Evolutionary conservation across 2,329 filamentous ascomycete genomes (phyloP).

Genomic region (Paecilomyces formosus): DNA sequence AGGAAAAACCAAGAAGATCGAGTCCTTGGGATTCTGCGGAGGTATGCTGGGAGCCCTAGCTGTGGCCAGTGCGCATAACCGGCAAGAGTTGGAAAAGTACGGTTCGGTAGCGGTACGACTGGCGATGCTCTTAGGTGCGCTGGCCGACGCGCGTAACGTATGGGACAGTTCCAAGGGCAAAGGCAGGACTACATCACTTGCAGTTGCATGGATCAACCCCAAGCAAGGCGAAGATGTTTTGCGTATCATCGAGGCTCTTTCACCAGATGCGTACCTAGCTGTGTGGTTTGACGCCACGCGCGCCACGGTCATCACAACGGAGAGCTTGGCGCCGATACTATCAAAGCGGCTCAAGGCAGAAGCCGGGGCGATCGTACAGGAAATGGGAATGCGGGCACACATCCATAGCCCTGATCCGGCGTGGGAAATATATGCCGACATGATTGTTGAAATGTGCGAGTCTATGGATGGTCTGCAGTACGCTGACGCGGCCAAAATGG

Average conservation of each 20-base stretch:
- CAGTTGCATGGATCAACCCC: not conserved
- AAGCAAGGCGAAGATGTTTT: not conserved
- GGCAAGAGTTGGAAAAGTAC: not conserved
- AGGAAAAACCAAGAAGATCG: not conserved
- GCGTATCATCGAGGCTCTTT: not conserved
- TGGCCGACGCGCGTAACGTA: not conserved
- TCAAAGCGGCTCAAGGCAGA: not conserved
- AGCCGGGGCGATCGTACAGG: not conserved
- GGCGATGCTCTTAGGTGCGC: not conserved
- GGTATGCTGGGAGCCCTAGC: not conserved
- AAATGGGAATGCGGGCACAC: not conserved
- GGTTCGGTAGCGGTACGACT: not conserved
- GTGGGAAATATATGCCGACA: not conserved
- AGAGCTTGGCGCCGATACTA: not conserved
- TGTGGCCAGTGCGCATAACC: not conserved
- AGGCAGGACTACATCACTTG: not conserved
- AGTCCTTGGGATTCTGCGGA: not conserved
- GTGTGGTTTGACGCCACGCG: not conserved
- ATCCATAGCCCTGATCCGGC: not conserved
- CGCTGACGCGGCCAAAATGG: not conserved
- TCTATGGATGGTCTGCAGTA: not conserved
- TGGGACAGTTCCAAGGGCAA: not conserved
- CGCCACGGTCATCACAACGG: not conserved
- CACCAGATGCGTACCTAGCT: not conserved
- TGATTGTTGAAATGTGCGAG: not conserved